These are phyloP conservation scores for Penicillium paneum DNA, from an alignment of 2,329 filamentous ascomycete species.

Conservation along the genomic window DNA sequence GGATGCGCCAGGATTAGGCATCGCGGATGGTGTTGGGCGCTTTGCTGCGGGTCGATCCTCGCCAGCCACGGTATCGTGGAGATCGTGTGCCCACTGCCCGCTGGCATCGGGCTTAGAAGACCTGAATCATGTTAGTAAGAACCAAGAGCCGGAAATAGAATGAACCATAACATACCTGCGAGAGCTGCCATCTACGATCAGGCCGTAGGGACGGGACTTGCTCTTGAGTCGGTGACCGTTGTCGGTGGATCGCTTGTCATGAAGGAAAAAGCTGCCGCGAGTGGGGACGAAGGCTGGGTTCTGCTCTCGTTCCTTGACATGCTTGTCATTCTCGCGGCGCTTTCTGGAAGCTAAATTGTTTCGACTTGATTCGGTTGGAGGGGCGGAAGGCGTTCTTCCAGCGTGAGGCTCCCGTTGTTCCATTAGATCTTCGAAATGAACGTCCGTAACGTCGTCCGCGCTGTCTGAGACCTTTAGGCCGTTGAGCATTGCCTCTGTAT, in stretches of 20 bases:
- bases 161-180: slow-evolving; percentile 38
- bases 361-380: slow-evolving; percentile 39
- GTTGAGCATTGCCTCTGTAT: slow-evolving; percentile 62
- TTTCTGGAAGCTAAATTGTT: slow-evolving; percentile 66
- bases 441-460: slow-evolving; percentile 35
- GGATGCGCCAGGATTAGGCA: slow-evolving; percentile 34
- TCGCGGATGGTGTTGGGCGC: slow-evolving; percentile 24
- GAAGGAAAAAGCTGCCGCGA: slow-evolving; percentile 93
- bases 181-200: slow-evolving; percentile 44
- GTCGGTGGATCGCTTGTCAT: slow-evolving; percentile 80
- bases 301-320: slow-evolving; percentile 79
- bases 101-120: slow-evolving; percentile 52
- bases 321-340: slow-evolving; percentile 84
- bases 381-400: slow-evolving; percentile 41
- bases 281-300: slow-evolving; percentile 94
- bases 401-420: slow-evolving; percentile 27
- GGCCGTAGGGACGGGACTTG: slow-evolving; percentile 57
- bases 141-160: not conserved
- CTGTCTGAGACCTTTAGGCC: slow-evolving; percentile 51
- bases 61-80: slow-evolving; percentile 67
- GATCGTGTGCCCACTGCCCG: slow-evolving; percentile 87
- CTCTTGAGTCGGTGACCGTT: slow-evolving; percentile 68
- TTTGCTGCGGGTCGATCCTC: slow-evolving; percentile 38
- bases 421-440: slow-evolving; percentile 52
- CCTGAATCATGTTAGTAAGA: slow-evolving; percentile 35